Base-by-base conservation (phyloP, 495 filamentous ascomycete genomes). In the Hypoxylon perforatum region DNA sequence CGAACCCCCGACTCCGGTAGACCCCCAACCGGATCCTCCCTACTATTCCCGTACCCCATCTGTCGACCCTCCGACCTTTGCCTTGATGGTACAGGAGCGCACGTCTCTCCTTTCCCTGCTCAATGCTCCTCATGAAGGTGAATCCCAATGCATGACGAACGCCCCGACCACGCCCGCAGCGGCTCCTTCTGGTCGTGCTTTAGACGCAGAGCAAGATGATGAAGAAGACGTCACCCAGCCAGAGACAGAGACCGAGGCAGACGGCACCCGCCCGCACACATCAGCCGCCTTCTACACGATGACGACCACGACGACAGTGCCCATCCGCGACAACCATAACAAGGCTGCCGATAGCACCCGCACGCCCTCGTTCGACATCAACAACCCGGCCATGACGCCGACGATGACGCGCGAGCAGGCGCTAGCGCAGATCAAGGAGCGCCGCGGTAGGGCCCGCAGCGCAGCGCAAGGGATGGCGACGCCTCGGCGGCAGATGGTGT, bases 381-480 rank as follows among this genome's bases (percentile, higher is more conserved):
- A 71, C 58, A 83, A 84, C 74, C 79, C 81, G 15, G 79, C 79
- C 8, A 58, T 85, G 36, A 81, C 78, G 44, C 84, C 83, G 7
- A 86, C 83, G 36, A 84, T 87, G 82, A 81, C 82, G 28, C 76
- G 85, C 50, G 85, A 87, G 72, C 74, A 87, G 72, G 83, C 83
- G n/a, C 75, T 87, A 3, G 83, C 80, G 17, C 77, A 82, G 77
- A 87, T 87, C 50, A 73, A 80, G 41, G 82, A 84, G 63, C 77
- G 85, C 0, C 71, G 85, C 28, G 85, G 80, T 2, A 73, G 85
- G 15, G 83, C 82, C 28, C 64, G 78, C 28, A 81, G 81, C 65
- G 62, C 78, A 11, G 75, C 75, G 9, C 73, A 81, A 56, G 75
- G 75, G 36, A 64, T 75, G 12, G 70, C 78, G 39, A 83, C 82